Conservation (phyloP, 129 eudicot genomes). For the Gnaphalium uliginosum region DNA sequence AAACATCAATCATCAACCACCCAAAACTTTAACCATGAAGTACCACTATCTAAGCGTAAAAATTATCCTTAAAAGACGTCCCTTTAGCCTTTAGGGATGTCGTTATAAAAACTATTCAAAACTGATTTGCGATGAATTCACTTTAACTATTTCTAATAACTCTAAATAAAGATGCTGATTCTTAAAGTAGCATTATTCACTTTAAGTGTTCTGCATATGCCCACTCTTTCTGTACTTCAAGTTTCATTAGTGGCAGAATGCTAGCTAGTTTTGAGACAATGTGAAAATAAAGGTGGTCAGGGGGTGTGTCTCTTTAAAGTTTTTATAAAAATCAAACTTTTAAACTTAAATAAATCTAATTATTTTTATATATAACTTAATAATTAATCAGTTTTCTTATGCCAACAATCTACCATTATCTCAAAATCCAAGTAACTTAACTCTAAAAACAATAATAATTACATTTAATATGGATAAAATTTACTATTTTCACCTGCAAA, state of each 20-base stretch:
- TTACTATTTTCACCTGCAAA: conserved; percentile 51
- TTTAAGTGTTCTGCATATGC: neutral
- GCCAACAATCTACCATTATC: neutral
- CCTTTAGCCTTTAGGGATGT: neutral
- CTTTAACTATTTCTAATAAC: neutral
- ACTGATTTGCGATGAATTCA: neutral
- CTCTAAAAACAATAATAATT: neutral
- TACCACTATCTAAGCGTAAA: neutral
- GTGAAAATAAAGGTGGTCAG: neutral
- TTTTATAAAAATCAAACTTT: no score
- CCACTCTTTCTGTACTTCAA: neutral
- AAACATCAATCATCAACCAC: neutral
- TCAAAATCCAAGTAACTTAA: neutral
- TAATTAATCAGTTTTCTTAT: no score
- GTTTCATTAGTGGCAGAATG: neutral
- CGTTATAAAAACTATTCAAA: neutral
- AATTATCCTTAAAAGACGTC: neutral
- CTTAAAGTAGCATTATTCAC: neutral
- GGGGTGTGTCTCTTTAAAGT: no score
- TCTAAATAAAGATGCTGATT: neutral
- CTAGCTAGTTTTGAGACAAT: neutral
- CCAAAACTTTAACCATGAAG: neutral
- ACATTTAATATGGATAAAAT: neutral
- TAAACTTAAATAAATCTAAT: no score
- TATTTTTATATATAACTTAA: no score